Base-by-base conservation (phyloP, 1,284 basidiomycete genomes). In the Kalmanozyma brasiliensis region DNA sequence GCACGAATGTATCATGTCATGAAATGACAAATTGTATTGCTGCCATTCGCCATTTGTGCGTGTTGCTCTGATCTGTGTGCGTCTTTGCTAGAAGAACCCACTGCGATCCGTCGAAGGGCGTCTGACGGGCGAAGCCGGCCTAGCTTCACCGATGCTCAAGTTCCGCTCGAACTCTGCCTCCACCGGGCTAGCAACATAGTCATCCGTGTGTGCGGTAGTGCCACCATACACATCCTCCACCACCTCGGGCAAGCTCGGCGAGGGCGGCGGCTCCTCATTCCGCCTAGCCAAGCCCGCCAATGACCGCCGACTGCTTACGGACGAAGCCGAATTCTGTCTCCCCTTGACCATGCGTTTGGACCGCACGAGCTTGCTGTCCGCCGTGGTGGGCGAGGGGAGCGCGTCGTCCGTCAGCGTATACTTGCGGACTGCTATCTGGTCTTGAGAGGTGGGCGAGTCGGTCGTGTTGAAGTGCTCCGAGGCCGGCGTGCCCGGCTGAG, bases 321-420 rank as follows among this genome's bases (percentile, higher is more conserved):
- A 58, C 19, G 59, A 57, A 8, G 49, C 42, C 0, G 49, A 63
- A 30, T 35, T 24, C 33, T 65, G 58, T 10, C 67, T 52, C 1
- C 32, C 32, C 20, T 65, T 65, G 33, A 36, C 37, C 26, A 48
- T 42, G 1, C 67, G 67, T 46, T 70, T 70, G 22, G 49, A 46
- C 2, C 67, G 57, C 9, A 61, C 47, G 19, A 70, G 58, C 0
- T 29, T 42, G 14, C 38, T n/a, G 22, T 16, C 32, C n/a, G n/a
- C n/a, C n/a, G n/a, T n/a, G 11, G 30, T 26, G 19, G 34, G 29
- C 1, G 44, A 2, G 20, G 49, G n/a, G 2, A 53, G 34, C n/a
- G 52, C 48, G 13, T 56, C 59, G 32, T 53, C 65, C 14, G 57
- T 49, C 10, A 66, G 37, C 9, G 63, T 66, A n/a, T 66, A 66